Conservation (phyloP, 345 rosid species). For the Mercurialis annua region DNA sequence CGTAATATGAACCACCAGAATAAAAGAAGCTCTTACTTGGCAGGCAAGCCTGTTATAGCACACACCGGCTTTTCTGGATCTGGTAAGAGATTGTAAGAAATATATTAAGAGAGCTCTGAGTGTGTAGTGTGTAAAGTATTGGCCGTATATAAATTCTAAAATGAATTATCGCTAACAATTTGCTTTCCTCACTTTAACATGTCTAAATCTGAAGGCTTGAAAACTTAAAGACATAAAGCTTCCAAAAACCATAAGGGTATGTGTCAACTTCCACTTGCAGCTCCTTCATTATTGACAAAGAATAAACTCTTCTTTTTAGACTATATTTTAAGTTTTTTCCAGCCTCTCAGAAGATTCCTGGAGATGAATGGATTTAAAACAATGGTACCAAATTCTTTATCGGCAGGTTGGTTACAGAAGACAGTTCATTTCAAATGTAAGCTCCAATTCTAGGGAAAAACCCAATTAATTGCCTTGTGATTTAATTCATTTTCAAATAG, state of each 20-base stretch:
- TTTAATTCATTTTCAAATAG: too few species aligned
- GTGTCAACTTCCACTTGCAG: neutral
- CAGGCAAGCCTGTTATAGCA: conserved; percentile 88
- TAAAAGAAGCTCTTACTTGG: conserved; percentile 57
- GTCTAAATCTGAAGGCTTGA: neutral
- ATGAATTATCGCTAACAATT: neutral
- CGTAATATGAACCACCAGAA: conserved; percentile 12
- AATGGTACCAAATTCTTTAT: neutral
- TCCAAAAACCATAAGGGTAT: neutral
- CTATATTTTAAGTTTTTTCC: neutral
- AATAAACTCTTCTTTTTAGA: neutral
- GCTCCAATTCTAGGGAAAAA: neutral
- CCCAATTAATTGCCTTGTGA: too few species aligned
- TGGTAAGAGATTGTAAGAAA: conserved; percentile 31
- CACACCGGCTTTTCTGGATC: conserved; percentile 81
- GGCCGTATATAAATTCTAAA: neutral
- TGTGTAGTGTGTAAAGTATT: neutral
- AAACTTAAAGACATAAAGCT: neutral
- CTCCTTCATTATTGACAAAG: neutral
- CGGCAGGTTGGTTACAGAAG: neutral
- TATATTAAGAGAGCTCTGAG: neutral
- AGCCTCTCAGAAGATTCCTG: neutral
- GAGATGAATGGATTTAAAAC: neutral
- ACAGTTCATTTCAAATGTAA: conserved; percentile 1
- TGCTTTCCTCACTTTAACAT: neutral